Evolutionary conservation across 2,329 filamentous ascomycete genomes (phyloP).

Genomic region (Cercospora nicotianae): DNA sequence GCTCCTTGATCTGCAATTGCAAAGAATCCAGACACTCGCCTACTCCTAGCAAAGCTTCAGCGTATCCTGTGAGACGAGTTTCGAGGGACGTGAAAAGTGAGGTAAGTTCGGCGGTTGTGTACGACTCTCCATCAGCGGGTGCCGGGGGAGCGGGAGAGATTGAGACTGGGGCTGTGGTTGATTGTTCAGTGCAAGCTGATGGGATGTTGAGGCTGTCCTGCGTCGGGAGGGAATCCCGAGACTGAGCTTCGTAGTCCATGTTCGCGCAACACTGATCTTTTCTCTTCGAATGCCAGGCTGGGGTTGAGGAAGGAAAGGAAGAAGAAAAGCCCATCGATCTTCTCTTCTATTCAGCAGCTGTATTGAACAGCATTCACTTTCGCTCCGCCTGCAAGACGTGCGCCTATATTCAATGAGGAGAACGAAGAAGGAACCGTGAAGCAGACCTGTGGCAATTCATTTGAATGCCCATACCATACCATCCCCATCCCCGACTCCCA

Average conservation of each 20-base stretch:
- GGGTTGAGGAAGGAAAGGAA: no score
- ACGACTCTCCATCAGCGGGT: neutral
- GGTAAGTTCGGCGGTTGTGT: neutral
- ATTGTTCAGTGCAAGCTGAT: neutral
- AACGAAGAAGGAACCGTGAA: no score
- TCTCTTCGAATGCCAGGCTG: no score
- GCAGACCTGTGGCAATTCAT: no score
- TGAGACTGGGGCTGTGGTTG: neutral
- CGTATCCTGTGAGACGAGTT: neutral
- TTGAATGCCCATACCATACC: no score
- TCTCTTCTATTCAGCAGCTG: no score
- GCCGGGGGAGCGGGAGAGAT: neutral
- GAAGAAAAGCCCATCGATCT: no score
- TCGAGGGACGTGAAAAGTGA: neutral
- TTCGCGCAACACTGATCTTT: no score
- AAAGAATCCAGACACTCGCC: slow-evolving; percentile 4
- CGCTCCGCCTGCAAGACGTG: no score
- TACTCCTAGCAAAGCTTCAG: neutral
- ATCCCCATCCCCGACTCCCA: no score
- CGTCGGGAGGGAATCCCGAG: neutral
- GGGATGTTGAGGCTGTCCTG: neutral
- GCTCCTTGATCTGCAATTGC: neutral
- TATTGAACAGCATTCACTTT: no score
- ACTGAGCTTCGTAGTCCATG: neutral
- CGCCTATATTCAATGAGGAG: no score